Conservation (phyloP, 1,284 basidiomycete genomes). For the Ustilago shanxiensis region DNA sequence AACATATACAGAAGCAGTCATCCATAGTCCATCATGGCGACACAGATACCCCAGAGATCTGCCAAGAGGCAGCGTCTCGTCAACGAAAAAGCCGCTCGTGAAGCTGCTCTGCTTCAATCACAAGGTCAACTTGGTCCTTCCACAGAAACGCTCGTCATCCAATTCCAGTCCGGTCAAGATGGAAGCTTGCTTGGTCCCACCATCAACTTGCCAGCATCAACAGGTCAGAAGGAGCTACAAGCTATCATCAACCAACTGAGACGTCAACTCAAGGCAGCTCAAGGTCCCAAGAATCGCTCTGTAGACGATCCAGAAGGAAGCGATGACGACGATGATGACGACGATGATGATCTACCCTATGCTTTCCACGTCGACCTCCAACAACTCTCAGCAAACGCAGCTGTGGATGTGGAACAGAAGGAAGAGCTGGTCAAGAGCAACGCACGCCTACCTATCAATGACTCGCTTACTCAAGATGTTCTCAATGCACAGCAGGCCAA, state of each 20-base stretch:
- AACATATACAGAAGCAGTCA: no score
- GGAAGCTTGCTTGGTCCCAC: slow-evolving; percentile 61
- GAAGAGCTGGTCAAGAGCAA: slow-evolving; percentile 49
- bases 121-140: slow-evolving; percentile 61
- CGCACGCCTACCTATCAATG: slow-evolving; percentile 59
- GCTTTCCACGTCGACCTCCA: slow-evolving; percentile 65
- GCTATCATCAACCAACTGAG: slow-evolving; percentile 65
- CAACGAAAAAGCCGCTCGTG: slow-evolving; percentile 45
- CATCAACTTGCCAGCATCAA: slow-evolving; percentile 63
- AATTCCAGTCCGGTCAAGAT: slow-evolving; percentile 65
- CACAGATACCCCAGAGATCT: slow-evolving; percentile 58
- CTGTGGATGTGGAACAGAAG: slow-evolving; percentile 13
- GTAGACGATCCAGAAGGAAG: slow-evolving; percentile 44
- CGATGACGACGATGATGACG: slow-evolving; percentile 58
- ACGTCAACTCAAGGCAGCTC: slow-evolving; percentile 48
- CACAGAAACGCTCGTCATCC: slow-evolving; percentile 62
- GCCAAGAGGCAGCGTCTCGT: slow-evolving; percentile 62
- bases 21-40: no score
- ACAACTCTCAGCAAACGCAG: slow-evolving; percentile 32
- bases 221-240: slow-evolving; percentile 63
- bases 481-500: slow-evolving; percentile 55
- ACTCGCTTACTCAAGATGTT: slow-evolving; percentile 61
- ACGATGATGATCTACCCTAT: slow-evolving; percentile 67
- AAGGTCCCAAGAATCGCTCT: slow-evolving; percentile 34
- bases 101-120: slow-evolving; percentile 45